These are phyloP conservation scores for Pulveroboletus sp. DNA, from an alignment of 768 basidiomycete genomes.

Conservation along the genomic window DNA sequence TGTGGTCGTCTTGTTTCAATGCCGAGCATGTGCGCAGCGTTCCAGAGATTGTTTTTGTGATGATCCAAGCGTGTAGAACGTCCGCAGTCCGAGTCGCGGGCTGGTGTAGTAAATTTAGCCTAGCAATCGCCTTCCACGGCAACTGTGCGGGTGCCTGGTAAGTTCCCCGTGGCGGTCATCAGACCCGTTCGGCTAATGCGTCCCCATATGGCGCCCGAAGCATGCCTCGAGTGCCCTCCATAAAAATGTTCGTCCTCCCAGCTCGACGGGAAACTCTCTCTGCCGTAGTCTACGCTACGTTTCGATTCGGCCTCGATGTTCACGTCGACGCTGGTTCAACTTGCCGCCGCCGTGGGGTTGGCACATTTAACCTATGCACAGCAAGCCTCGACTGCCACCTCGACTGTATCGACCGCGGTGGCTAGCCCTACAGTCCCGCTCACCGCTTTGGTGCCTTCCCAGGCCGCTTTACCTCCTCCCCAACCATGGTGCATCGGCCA, in stretches of 20 bases:
- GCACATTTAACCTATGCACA: constrained; percentile 15
- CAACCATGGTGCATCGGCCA: constrained; percentile 75
- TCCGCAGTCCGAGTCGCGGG: background rate
- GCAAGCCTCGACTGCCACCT: constrained; percentile 19
- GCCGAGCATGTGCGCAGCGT: too few relatives aligned
- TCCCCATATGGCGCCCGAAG: background rate
- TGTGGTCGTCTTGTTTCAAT: too few relatives aligned
- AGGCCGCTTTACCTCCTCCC: constrained; percentile 57
- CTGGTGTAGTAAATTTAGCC: background rate
- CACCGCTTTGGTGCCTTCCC: constrained; percentile 55
- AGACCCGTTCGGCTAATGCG: background rate
- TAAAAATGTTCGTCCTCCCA: background rate
- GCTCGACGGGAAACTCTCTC: background rate
- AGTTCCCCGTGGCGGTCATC: too few relatives aligned
- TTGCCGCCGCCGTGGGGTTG: constrained; percentile 14
- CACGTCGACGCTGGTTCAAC: constrained; percentile 10
- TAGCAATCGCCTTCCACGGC: background rate
- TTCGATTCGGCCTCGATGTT: constrained; percentile 30
- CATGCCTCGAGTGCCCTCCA: background rate
- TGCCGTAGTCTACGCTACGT: background rate
- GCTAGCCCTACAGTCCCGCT: constrained; percentile 60
- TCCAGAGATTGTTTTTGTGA: too few relatives aligned
- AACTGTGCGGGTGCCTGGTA: too few relatives aligned
- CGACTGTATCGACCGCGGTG: constrained; percentile 55
- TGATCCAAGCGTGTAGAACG: background rate